Evolutionary conservation across 768 basidiomycete genomes (phyloP).

Genomic region (Amyloporia xantha): DNA sequence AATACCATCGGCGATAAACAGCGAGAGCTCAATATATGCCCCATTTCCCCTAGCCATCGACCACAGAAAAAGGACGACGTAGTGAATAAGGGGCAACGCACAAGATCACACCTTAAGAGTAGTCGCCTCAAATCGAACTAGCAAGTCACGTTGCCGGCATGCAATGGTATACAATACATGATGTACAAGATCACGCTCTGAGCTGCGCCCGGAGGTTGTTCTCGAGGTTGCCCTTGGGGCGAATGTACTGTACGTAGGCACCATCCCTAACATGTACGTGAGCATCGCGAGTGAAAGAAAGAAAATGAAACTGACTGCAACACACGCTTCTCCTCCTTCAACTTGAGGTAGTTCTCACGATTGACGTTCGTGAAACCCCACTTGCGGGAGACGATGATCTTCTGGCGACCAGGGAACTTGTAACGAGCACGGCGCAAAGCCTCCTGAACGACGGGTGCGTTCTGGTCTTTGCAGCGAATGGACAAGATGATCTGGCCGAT

Average conservation of each 20-base stretch:
- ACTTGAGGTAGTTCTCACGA: constrained; percentile 79
- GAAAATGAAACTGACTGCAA: constrained; percentile 56
- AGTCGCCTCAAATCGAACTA: constrained; percentile 1
- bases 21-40: constrained; percentile 49
- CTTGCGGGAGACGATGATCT: constrained; percentile 95
- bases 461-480: constrained; percentile 86
- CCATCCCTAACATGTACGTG: constrained; percentile 61
- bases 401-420: constrained; percentile 99
- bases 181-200: constrained; percentile 44
- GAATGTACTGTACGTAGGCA: constrained; percentile 91
- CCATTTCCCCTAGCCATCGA: constrained; percentile 77
- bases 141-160: constrained; percentile 10
- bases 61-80: constrained; percentile 51
- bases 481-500: constrained; percentile 94
- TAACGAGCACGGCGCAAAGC: constrained; percentile 96
- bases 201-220: constrained; percentile 80
- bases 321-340: constrained; percentile 88
- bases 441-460: constrained; percentile 87
- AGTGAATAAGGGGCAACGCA: constrained; percentile 65
- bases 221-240: constrained; percentile 81
- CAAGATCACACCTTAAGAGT: neutral
- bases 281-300: neutral
- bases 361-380: constrained; percentile 98
- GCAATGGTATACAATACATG: constrained; percentile 23
- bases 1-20: neutral